Percentiles rank a stretch among this genome's conserved stretches.
Evolutionary conservation across 1,139 yeast genomes (phyloP).

Genomic region (Saccharomycopsis hybrid): DNA sequence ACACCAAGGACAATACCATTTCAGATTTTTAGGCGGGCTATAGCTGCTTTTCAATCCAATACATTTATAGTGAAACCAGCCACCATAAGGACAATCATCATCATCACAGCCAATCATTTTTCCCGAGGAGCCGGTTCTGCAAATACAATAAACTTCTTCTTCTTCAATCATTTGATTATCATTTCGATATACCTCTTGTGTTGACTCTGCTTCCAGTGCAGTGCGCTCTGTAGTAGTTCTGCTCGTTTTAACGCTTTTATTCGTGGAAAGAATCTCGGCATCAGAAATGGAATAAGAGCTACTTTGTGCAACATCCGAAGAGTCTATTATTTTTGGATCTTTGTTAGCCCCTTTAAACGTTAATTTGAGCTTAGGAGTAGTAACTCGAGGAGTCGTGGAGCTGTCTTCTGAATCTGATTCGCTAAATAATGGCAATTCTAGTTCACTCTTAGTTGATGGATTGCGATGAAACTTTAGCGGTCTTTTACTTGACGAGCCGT

Average conservation of each 20-base stretch:
- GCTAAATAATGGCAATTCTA: background rate
- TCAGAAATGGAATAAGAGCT: too few species aligned
- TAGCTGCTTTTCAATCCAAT: slow-evolving; percentile 12
- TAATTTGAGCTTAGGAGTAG: slow-evolving; percentile 13
- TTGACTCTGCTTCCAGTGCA: too few species aligned
- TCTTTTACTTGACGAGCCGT: too few species aligned
- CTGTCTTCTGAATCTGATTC: background rate
- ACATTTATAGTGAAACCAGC: slow-evolving; percentile 21
- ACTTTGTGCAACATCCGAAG: too few species aligned
- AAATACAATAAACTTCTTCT: slow-evolving; percentile 19
- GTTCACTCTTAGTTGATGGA: too few species aligned
- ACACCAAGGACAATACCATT: slow-evolving; percentile 20
- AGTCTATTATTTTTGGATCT: too few species aligned
- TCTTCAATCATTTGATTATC: slow-evolving; percentile 1
- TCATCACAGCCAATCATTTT: slow-evolving; percentile 21
- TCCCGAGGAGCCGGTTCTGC: slow-evolving; percentile 17
- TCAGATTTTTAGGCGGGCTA: slow-evolving; percentile 9
- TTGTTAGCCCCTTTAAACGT: slow-evolving; percentile 1
- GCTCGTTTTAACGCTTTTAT: background rate
- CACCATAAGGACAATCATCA: slow-evolving; percentile 14
- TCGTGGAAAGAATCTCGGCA: too few species aligned
- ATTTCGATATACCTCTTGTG: too few species aligned
- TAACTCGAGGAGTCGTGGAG: background rate
- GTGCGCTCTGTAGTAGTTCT: too few species aligned
- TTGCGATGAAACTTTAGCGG: too few species aligned